Evolutionary conservation across 202 grass and related monocot genomes (phyloP).

Genomic region (Bolboschoenoplectus hybrid): DNA sequence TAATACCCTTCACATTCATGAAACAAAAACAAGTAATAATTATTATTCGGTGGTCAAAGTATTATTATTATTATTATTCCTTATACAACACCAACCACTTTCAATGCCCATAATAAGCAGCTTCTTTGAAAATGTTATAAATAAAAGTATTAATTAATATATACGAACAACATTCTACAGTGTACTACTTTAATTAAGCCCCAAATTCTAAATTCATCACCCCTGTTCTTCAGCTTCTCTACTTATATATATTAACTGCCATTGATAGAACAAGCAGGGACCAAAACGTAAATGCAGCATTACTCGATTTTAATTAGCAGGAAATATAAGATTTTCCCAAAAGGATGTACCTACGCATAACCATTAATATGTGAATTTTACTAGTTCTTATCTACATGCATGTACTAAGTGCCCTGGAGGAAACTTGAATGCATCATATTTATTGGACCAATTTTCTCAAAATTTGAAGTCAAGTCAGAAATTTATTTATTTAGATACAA

Average conservation of each 20-base stretch:
- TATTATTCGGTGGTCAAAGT: constrained; percentile 10
- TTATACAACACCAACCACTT: neutral
- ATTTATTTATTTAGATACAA: neutral
- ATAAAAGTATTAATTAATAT: neutral
- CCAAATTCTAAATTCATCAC: constrained; percentile 21
- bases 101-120: constrained; percentile 14
- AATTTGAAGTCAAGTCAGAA: neutral
- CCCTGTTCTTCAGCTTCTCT: neutral
- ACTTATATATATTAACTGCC: neutral
- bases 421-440: constrained; percentile 12
- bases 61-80: constrained; percentile 7
- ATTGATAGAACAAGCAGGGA: neutral
- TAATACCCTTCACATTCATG: neutral
- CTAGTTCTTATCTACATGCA: constrained; percentile 1
- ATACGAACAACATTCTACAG: neutral
- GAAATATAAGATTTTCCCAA: constrained; percentile 5
- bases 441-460: neutral
- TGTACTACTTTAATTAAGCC: neutral
- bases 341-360: neutral
- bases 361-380: neutral
- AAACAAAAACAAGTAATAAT: neutral
- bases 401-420: neutral
- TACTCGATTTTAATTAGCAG: neutral
- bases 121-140: neutral
- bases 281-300: neutral